Conservation (phyloP, 306 rosid species). For the Begonia loranthoides region DNA sequence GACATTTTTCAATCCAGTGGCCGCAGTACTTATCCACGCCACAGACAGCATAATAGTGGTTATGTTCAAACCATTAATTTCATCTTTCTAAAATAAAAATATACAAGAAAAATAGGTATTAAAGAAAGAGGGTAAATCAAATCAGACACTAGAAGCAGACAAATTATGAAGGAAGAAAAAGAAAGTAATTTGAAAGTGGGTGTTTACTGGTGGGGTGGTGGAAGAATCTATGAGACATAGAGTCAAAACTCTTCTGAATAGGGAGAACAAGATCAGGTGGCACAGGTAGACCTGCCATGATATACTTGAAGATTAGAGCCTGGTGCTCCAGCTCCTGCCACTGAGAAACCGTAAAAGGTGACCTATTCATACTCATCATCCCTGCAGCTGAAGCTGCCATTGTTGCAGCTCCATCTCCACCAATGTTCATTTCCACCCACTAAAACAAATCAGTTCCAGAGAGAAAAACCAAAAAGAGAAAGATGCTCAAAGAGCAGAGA, state of each 20-base stretch:
- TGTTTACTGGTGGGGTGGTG: constrained; percentile 56
- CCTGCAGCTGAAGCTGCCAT: constrained; percentile 9
- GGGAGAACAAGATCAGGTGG: constrained; percentile 80
- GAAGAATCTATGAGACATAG: constrained; percentile 46
- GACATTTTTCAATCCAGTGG: too few relatives aligned
- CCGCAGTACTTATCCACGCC: too few relatives aligned
- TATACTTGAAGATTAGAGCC: constrained; percentile 76
- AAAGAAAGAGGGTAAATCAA: background rate
- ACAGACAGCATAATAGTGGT: too few relatives aligned
- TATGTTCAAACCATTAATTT: background rate
- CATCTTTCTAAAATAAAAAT: background rate
- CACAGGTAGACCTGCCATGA: constrained; percentile 65
- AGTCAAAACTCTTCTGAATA: constrained; percentile 61
- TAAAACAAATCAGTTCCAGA: background rate
- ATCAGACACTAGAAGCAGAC: background rate
- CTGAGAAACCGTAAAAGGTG: constrained; percentile 73
- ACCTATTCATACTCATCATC: constrained; percentile 34
- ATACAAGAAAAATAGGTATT: background rate
- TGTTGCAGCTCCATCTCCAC: constrained; percentile 14
- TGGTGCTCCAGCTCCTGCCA: constrained; percentile 92
- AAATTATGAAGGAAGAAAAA: background rate
- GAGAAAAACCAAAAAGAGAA: background rate
- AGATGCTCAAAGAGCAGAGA: constrained; percentile 19
- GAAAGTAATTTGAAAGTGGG: background rate
- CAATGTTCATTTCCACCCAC: constrained; percentile 7